Evolutionary conservation across 768 basidiomycete genomes (phyloP).

Genomic region (Asterophora lycoperdoides): DNA sequence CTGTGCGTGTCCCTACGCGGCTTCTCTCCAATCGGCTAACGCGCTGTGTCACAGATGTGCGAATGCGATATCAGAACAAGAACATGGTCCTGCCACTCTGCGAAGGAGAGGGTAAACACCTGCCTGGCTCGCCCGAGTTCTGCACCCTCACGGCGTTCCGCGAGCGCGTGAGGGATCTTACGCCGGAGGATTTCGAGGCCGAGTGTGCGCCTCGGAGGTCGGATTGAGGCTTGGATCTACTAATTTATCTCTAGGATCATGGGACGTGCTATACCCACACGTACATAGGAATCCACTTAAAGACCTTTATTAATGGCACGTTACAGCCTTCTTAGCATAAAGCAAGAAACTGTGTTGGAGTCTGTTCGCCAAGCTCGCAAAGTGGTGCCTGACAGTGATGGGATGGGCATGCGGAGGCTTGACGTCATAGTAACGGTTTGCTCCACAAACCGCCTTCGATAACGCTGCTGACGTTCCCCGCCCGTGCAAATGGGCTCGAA

Average conservation of each 20-base stretch:
- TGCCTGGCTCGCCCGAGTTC: conserved; percentile 67
- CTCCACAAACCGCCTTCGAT: no score
- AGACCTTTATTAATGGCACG: no score
- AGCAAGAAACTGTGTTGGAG: no score
- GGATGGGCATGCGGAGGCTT: no score
- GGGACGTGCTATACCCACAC: not conserved
- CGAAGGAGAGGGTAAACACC: conserved; percentile 60
- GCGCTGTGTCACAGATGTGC: conserved; percentile 40
- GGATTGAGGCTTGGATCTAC: conserved; percentile 6
- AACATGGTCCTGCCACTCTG: conserved; percentile 62
- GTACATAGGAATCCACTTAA: no score
- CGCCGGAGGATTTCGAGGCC: conserved; percentile 58
- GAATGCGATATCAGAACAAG: conserved; percentile 75
- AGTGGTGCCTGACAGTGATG: no score
- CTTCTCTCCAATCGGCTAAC: not conserved
- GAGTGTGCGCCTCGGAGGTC: conserved; percentile 48
- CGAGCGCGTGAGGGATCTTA: conserved; percentile 57
- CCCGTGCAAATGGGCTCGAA: no score
- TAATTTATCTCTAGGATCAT: not conserved
- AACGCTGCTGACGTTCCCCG: no score
- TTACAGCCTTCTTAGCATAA: no score
- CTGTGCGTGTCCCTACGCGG: conserved; percentile 31
- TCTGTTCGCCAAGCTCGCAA: no score
- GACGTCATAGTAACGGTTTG: no score
- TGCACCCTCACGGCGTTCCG: conserved; percentile 65